These are phyloP conservation scores for Myxozyma udenii DNA, from an alignment of 805 yeast genomes.

Conservation along the genomic window DNA sequence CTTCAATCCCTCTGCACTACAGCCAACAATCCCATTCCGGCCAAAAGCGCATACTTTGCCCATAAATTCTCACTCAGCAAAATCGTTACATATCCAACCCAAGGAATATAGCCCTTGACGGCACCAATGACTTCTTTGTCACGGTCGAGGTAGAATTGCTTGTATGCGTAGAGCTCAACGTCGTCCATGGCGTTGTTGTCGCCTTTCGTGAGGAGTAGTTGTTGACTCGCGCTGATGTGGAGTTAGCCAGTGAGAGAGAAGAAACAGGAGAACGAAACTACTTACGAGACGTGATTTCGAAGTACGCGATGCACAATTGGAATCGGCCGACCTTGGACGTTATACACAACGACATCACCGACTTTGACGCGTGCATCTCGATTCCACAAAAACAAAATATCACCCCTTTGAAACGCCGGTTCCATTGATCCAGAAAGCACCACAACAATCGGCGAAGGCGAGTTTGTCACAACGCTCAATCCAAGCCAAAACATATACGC, in stretches of 20 bases:
- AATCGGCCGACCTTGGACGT: slow-evolving; percentile 68
- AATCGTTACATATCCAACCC: slow-evolving; percentile 86
- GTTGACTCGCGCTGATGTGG: slow-evolving; percentile 20
- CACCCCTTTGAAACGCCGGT: slow-evolving; percentile 98
- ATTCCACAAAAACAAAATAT: slow-evolving; percentile 87
- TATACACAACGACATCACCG: slow-evolving; percentile 94
- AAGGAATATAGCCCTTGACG: slow-evolving; percentile 89
- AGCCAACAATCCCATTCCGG: slow-evolving; percentile 67
- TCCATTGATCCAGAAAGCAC: slow-evolving; percentile 99
- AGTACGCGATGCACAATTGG: slow-evolving; percentile 97
- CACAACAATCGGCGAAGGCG: slow-evolving; percentile 92
- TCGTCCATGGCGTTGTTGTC: slow-evolving; percentile 94
- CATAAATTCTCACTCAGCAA: slow-evolving; percentile 84
- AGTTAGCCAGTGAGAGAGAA: background rate
- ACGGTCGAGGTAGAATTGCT: slow-evolving; percentile 72
- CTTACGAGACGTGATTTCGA: slow-evolving; percentile 64
- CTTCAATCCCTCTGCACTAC: slow-evolving; percentile 45
- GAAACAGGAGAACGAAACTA: no score
- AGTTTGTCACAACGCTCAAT: slow-evolving; percentile 67
- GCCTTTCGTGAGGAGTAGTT: slow-evolving; percentile 77
- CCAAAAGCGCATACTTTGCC: slow-evolving; percentile 75
- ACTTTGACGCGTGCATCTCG: slow-evolving; percentile 63
- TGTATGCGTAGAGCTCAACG: slow-evolving; percentile 73
- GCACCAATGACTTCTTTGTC: slow-evolving; percentile 79
- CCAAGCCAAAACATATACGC: slow-evolving; percentile 93